Conservation (phyloP, 148 eudicot species). For the Amaranthus hypochondriacus region DNA sequence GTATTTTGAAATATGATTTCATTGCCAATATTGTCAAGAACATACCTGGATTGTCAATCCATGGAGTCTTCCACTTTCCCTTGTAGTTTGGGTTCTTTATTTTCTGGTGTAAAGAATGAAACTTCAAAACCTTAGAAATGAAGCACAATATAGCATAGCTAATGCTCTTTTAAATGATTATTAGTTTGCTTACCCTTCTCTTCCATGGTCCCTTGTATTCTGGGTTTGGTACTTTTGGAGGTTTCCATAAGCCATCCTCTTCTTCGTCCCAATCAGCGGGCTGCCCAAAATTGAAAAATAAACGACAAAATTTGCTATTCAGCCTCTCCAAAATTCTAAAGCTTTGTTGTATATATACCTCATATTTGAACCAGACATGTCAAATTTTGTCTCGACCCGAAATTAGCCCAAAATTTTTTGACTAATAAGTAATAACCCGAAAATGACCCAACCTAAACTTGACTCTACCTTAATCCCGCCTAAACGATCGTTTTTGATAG, state of each 20-base stretch:
- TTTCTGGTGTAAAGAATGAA: slow-evolving; percentile 41
- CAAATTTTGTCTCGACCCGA: too few species aligned
- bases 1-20: not conserved
- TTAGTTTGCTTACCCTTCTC: slow-evolving; percentile 37
- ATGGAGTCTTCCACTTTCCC: slow-evolving; percentile 96
- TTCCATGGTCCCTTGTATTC: slow-evolving; percentile 50
- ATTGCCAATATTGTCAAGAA: not conserved
- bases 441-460: not conserved
- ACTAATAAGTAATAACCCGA: not conserved
- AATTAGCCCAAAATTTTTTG: not conserved
- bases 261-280: slow-evolving; percentile 48
- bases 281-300: slow-evolving; percentile 18
- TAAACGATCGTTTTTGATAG: not conserved
- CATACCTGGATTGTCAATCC: slow-evolving; percentile 97
- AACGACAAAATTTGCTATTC: not conserved
- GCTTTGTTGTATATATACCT: too few species aligned
- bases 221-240: slow-evolving; percentile 46
- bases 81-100: slow-evolving; percentile 90
- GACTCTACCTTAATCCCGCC: too few species aligned
- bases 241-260: slow-evolving; percentile 46
- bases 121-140: not conserved
- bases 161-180: not conserved
- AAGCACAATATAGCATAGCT: not conserved
- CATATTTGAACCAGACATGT: not conserved
- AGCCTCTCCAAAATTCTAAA: not conserved